Evolutionary conservation across 176 grass and related monocot genomes (phyloP).

Genomic region (Carex myosuroides): DNA sequence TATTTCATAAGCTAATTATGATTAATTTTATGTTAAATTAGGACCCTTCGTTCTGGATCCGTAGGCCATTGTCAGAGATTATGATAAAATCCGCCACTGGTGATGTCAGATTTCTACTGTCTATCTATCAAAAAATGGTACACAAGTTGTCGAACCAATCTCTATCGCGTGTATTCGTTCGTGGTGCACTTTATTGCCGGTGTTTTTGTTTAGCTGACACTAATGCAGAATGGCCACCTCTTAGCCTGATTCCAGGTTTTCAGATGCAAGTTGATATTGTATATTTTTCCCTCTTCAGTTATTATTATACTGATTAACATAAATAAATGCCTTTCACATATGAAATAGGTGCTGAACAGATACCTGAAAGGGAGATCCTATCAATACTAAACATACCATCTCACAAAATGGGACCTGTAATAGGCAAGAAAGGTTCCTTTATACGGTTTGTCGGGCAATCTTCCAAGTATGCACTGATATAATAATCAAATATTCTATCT

Average conservation of each 20-base stretch:
- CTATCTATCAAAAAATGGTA: constrained; percentile 82
- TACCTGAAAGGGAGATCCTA: constrained; percentile 59
- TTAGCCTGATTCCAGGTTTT: constrained; percentile 53
- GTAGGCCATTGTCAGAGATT: constrained; percentile 78
- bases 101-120: constrained; percentile 76
- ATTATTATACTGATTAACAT: not conserved
- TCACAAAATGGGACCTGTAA: constrained; percentile 85
- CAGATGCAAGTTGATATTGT: not conserved
- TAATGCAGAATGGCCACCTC: constrained; percentile 67
- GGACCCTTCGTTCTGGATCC: constrained; percentile 71
- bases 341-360: constrained; percentile 20
- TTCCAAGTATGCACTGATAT: constrained; percentile 54
- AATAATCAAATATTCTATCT: not conserved
- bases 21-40: constrained; percentile 22
- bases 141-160: constrained; percentile 53
- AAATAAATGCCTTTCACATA: not conserved
- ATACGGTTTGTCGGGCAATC: constrained; percentile 61
- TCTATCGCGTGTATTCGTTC: constrained; percentile 57
- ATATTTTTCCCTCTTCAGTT: not conserved
- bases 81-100: constrained; percentile 82
- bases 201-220: constrained; percentile 73
- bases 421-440: no score
- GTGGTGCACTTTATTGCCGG: constrained; percentile 64
- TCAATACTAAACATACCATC: constrained; percentile 70
- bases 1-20: not conserved